Evolutionary conservation across 2,329 filamentous ascomycete genomes (phyloP).

Genomic region (Ascochyta lentis): DNA sequence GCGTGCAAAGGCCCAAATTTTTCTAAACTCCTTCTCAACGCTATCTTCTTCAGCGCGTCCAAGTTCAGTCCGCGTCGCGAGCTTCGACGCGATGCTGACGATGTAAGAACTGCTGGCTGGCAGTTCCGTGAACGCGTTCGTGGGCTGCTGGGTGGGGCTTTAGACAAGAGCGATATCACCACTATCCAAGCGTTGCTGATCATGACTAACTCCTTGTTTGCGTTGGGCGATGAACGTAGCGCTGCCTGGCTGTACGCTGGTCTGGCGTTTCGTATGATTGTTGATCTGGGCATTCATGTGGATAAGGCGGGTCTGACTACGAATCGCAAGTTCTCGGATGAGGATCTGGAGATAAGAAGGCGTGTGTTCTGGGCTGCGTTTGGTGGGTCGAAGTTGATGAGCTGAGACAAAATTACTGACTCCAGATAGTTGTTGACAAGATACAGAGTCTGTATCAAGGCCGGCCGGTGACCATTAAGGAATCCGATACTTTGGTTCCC

Average conservation of each 20-base stretch:
- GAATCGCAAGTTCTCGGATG: slow-evolving; percentile 50
- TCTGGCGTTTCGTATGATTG: slow-evolving; percentile 62
- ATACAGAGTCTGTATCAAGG: slow-evolving; percentile 64
- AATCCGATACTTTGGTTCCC: slow-evolving; percentile 56
- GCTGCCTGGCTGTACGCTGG: slow-evolving; percentile 66
- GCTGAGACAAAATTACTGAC: slow-evolving; percentile 10
- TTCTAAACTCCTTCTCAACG: slow-evolving; percentile 63
- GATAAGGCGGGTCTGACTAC: slow-evolving; percentile 45
- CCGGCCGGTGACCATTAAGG: slow-evolving; percentile 56
- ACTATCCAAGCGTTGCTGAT: slow-evolving; percentile 62
- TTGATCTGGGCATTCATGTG: slow-evolving; percentile 62
- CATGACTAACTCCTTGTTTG: slow-evolving; percentile 60
- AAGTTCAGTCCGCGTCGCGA: slow-evolving; percentile 58
- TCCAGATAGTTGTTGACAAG: slow-evolving; percentile 54
- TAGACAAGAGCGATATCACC: slow-evolving; percentile 60
- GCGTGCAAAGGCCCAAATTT: slow-evolving; percentile 63
- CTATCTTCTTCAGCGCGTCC: slow-evolving; percentile 57
- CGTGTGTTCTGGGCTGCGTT: slow-evolving; percentile 58
- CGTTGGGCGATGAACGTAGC: slow-evolving; percentile 58
- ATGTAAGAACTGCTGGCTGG: slow-evolving; percentile 59
- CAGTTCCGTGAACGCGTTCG: slow-evolving; percentile 55
- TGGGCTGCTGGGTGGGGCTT: slow-evolving; percentile 54
- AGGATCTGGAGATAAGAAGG: slow-evolving; percentile 55
- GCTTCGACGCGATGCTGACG: slow-evolving; percentile 54
- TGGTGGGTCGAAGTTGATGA: slow-evolving; percentile 17